Evolutionary conservation across 495 filamentous ascomycete species (phyloP), one percentile per base, ranked within the genome.

Genomic region (Trichodelitschia bisporula): DNA sequence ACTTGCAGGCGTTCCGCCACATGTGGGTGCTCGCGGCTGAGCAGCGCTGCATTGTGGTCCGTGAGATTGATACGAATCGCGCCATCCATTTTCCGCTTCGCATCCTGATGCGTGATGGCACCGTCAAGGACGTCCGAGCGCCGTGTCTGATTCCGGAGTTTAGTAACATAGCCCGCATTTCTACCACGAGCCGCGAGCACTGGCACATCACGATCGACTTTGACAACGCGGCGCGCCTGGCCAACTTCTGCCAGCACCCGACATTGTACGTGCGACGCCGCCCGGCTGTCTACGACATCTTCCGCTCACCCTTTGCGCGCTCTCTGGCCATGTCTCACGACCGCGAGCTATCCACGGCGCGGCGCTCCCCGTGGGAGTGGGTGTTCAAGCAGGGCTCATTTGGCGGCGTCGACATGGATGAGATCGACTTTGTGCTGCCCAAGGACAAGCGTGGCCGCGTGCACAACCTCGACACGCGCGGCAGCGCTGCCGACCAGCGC

Each of bases 1-100:
- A 99, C 37, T 61, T 95, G 2, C 86, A 99, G 59, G 86, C 86
- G 4, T 90, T 95, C 59, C 72, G 89, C 1, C 86, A 99, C 49
- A 70, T 99, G 44, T 99, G 86, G 86, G 82, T 90, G 10, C 61
- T 99, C 6, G 86, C 89, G 4, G 72, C 79, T 4, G 86, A 95
- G 36, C 66, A 77, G 0, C 69, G 86, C 29, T 95, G 86, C 45
- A 59, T 95, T 3, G 61, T 99, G 3, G 62, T 73, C 4, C 72
- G 78, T 27, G 84, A 95, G 38, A 63, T 84, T 4, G 73, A 77
- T 33, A 84, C 76, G 0, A 62, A 74, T 32, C 69, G 72, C 8
- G 77, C 83, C 1, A 62, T 84, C 31, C 61, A 66, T 19, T 57
- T 84, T 13, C 73, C 78, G 0, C 60, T 99, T 16, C 15, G 6